Percentiles rank a stretch among this genome's conserved stretches.
Conservation (phyloP, 2,329 filamentous ascomycete species). For the Chrysosporium keratinophilum region DNA sequence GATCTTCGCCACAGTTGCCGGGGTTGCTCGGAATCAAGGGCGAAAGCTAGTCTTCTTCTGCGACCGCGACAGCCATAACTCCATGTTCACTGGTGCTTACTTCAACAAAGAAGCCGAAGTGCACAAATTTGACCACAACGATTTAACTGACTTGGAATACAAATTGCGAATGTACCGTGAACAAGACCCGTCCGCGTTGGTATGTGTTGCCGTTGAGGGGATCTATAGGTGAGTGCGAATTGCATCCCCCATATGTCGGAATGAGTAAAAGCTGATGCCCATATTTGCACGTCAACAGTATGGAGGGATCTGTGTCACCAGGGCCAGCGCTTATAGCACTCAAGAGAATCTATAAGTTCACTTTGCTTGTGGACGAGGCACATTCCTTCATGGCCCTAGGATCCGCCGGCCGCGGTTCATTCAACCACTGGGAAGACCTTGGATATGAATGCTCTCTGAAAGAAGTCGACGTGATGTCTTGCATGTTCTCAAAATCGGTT, state of each 20-base stretch:
- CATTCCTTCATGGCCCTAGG: background rate
- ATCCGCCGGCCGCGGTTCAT: background rate
- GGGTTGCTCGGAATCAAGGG: background rate
- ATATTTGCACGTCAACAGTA: background rate
- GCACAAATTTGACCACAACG: background rate
- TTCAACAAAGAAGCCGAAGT: background rate
- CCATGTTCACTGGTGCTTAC: background rate
- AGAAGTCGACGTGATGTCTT: background rate
- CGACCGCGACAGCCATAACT: background rate
- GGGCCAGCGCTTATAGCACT: background rate
- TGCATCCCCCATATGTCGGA: background rate
- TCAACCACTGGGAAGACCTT: background rate
- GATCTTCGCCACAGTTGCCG: background rate
- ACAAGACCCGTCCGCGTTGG: background rate
- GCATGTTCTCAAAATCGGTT: background rate
- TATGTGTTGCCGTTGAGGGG: background rate
- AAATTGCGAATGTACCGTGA: background rate
- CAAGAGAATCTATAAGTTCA: background rate
- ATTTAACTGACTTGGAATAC: background rate
- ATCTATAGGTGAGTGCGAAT: background rate
- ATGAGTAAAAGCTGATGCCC: background rate
- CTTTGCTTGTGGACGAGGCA: background rate
- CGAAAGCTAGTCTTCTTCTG: background rate
- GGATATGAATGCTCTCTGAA: background rate
- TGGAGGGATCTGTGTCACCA: background rate